Base-by-base conservation (phyloP, 1,284 basidiomycete genomes). In the Amylostereum chailletii region DNA sequence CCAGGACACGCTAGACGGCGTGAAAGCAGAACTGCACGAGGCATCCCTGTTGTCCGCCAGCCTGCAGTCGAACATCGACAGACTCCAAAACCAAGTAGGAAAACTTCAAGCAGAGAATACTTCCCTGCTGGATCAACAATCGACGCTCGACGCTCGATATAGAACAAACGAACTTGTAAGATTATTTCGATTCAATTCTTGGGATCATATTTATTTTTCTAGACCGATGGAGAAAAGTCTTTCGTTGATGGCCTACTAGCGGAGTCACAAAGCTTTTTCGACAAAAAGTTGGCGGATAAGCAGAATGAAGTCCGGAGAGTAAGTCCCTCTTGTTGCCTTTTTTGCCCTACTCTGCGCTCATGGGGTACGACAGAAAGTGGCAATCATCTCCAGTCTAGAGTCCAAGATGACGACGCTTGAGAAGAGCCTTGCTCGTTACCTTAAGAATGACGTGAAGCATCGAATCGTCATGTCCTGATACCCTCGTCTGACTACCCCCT, bases 291-390 rank as follows among this genome's bases (percentile, higher is more conserved):
- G 6, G 58, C 68, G 5, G 58, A 62, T 11, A 69, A 67, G 42
- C 62, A 64, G 26, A 71, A 71, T 49, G 69, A 71, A 41, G 55
- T 71, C 3, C 60, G 66, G 51, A 61, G 64, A 48, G 69, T 70
- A 37, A 36, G 60, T 57, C 9, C 27, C 10, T 10, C 2, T 19
- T n/a, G 10, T 31, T 49, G 32, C 1, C 34, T 7, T 30, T 44
- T 29, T 34, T 29, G 8, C 32, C 5, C 30, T 26, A 37, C 36
- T 47, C 34, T 41, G 7, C 34, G 32, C 3, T 6, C 7, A 27
- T 36, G 4, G 29, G 30, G 29, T 10, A 3, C 26, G 31, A 36
- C 43, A 71, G 69, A 62, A 65, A 32, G 67, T 66, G 44, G 70
- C 69, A 45, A 54, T 57, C 8, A 62, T 70, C 37, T 58, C 65